Evolutionary conservation across 495 filamentous ascomycete species (phyloP).

Genomic region (Platismatia glauca): DNA sequence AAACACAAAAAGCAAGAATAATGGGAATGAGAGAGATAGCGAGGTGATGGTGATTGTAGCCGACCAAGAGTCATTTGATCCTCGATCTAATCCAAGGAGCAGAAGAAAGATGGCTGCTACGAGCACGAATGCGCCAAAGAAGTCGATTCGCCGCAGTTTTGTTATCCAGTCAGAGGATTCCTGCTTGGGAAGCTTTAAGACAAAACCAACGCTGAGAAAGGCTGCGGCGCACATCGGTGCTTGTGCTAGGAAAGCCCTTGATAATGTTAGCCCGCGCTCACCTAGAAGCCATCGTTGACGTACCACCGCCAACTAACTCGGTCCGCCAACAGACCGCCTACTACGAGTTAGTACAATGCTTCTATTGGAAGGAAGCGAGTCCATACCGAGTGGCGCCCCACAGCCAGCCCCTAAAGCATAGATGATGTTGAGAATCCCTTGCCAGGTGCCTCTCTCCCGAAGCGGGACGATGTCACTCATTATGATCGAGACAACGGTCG

Average conservation of each 20-base stretch:
- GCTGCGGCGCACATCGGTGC: constrained; percentile 62
- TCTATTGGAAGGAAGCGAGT: constrained; percentile 2
- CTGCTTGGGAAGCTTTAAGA: constrained; percentile 51
- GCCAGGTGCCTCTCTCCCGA: constrained; percentile 69
- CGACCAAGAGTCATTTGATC: constrained; percentile 64
- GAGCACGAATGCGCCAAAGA: constrained; percentile 62
- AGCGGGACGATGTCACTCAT: constrained; percentile 70
- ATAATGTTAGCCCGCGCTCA: background rate
- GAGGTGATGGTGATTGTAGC: constrained; percentile 50
- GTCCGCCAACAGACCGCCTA: constrained; percentile 61
- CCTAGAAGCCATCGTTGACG: constrained; percentile 17
- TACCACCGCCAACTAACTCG: constrained; percentile 77
- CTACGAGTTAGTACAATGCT: background rate
- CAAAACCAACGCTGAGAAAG: constrained; percentile 51
- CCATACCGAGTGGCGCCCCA: constrained; percentile 61
- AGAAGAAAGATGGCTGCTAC: constrained; percentile 64
- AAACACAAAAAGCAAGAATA: constrained; percentile 60
- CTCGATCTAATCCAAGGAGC: constrained; percentile 68
- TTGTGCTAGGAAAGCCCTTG: constrained; percentile 63
- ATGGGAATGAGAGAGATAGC: constrained; percentile 45
- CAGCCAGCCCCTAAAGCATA: constrained; percentile 59
- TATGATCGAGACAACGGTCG: constrained; percentile 67
- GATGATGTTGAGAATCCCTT: constrained; percentile 76
- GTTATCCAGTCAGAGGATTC: constrained; percentile 49
- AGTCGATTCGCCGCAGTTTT: constrained; percentile 69